Percentiles rank a stretch among this genome's conserved stretches.
phyloP scores from a whole-genome alignment of 2,329 filamentous ascomycete species.

The Trichophyton verrucosum region DNA sequence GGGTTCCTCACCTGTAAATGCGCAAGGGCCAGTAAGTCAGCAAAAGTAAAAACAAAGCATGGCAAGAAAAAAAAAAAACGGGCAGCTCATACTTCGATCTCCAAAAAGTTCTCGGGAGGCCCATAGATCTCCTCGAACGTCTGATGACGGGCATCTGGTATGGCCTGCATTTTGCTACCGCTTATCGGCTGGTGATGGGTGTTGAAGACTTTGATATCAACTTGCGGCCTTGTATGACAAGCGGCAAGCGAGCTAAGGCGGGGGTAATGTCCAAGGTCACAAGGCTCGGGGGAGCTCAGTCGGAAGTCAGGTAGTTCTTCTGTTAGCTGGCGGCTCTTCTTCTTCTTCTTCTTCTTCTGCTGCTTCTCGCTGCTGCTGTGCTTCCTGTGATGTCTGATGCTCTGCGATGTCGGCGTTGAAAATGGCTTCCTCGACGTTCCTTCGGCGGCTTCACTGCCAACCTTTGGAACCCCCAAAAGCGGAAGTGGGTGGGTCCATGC shows the following conservation, averaged over 20 bases:
- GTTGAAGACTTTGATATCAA: not conserved
- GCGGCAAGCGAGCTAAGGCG: not conserved
- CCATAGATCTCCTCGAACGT: conserved; percentile 99
- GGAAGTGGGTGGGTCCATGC: not conserved
- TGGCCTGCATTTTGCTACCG: conserved; percentile 42
- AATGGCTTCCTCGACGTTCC: not conserved
- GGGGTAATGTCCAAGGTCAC: not conserved
- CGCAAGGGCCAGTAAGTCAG: conserved; percentile 12
- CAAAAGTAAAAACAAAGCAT: not conserved
- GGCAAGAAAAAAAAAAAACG: no score
- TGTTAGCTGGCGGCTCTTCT: not conserved
- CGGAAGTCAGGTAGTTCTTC: not conserved
- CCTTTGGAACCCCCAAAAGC: not conserved
- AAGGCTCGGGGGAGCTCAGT: not conserved
- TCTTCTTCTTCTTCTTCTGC: not conserved
- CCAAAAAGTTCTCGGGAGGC: conserved; percentile 94
- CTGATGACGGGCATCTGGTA: conserved; percentile 65
- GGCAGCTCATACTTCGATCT: conserved; percentile 60
- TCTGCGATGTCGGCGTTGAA: not conserved
- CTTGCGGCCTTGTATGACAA: not conserved
- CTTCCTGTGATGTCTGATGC: not conserved
- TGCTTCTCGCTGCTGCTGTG: not conserved
- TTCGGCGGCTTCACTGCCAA: not conserved
- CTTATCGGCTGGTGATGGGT: not conserved
- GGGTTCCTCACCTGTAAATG: conserved; percentile 69